Conservation (phyloP, 257 asterid species). For the Salvia splendens region DNA sequence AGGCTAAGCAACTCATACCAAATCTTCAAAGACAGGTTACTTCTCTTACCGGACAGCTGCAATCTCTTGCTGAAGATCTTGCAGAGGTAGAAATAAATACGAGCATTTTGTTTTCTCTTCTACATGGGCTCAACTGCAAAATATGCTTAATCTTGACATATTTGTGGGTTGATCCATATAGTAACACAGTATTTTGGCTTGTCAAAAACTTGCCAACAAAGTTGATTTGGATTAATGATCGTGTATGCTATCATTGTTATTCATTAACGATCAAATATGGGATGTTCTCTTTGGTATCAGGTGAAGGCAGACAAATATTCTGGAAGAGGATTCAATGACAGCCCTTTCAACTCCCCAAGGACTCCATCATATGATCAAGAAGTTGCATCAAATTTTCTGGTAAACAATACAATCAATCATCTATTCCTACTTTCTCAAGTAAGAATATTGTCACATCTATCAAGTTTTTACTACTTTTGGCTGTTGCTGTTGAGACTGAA, state of each 20-base stretch:
- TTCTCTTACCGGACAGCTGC: slow-evolving; percentile 87
- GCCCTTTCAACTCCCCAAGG: slow-evolving; percentile 61
- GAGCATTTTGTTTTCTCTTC: too few species aligned
- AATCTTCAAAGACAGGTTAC: slow-evolving; percentile 89
- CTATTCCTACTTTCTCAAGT: too few species aligned
- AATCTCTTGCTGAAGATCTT: slow-evolving; percentile 80
- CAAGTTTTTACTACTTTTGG: too few species aligned
- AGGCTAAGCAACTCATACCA: slow-evolving; percentile 90
- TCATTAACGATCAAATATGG: background rate
- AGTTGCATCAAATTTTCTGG: slow-evolving; percentile 75
- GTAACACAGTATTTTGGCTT: background rate
- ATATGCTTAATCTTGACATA: too few species aligned
- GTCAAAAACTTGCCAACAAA: background rate
- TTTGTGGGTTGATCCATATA: background rate
- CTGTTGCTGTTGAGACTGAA: too few species aligned
- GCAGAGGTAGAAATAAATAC: slow-evolving; percentile 63
- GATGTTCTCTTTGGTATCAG: slow-evolving; percentile 38
- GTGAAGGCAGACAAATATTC: slow-evolving; percentile 87
- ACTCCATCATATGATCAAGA: slow-evolving; percentile 78
- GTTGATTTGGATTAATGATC: background rate
- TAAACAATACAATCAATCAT: slow-evolving; percentile 23
- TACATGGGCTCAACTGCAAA: too few species aligned
- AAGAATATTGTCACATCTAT: background rate
- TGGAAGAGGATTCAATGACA: slow-evolving; percentile 48
- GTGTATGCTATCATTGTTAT: background rate